Evolutionary conservation across 768 basidiomycete species (phyloP).

Genomic region (Hygrocybe punicea): DNA sequence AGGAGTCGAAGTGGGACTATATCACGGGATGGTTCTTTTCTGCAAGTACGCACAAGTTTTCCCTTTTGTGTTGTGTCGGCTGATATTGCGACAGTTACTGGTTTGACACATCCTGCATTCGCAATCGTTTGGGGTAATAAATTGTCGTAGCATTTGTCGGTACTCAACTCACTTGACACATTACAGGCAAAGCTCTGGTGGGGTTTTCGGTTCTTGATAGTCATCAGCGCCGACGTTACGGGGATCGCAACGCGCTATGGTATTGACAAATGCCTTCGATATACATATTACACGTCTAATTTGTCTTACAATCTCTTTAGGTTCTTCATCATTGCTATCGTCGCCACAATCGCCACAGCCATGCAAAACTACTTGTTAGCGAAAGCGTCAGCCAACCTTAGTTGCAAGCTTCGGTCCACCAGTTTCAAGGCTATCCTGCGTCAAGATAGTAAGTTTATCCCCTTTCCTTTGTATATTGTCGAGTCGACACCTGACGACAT

Average conservation of each 20-base stretch:
- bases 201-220: slow-evolving; percentile 47
- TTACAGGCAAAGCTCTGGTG: slow-evolving; percentile 51
- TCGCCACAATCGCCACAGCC: slow-evolving; percentile 57
- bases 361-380: slow-evolving; percentile 72
- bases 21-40: slow-evolving; percentile 55
- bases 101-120: slow-evolving; percentile 69
- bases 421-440: slow-evolving; percentile 79
- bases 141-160: slow-evolving; percentile 12
- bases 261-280: slow-evolving; percentile 20
- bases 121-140: slow-evolving; percentile 56
- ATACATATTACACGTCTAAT: slow-evolving; percentile 9
- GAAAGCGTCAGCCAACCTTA: slow-evolving; percentile 64
- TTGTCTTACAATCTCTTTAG: slow-evolving; percentile 30
- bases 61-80: not conserved
- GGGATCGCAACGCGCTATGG: slow-evolving; percentile 75
- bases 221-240: slow-evolving; percentile 46
- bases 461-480: not conserved
- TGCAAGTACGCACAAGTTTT: slow-evolving; percentile 33
- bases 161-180: not conserved
- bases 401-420: slow-evolving; percentile 63
- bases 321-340: slow-evolving; percentile 77
- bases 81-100: slow-evolving; percentile 41
- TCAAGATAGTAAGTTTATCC: slow-evolving; percentile 72
- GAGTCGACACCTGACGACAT: not conserved
- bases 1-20: slow-evolving; percentile 57